phyloP scores from a whole-genome alignment of 164 flowering plant genomes.

The Sedum album region DNA sequence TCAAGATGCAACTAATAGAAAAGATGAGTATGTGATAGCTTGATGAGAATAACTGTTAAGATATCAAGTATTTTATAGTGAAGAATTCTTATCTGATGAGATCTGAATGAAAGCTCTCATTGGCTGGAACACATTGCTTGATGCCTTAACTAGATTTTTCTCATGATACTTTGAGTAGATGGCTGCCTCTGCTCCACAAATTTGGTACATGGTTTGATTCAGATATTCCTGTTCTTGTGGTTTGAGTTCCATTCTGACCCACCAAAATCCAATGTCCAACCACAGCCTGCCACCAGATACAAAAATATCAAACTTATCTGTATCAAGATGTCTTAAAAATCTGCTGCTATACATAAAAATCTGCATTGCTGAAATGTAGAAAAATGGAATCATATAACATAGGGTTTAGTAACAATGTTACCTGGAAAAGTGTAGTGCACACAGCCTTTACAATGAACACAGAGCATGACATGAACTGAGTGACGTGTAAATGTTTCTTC shows the following conservation, averaged over 20 bases:
- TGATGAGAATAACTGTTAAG: not conserved
- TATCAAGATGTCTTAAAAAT: not conserved
- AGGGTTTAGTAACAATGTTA: not conserved
- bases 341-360: too few relatives aligned
- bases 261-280: not conserved
- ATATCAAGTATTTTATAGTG: not conserved
- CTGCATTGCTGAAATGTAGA: not conserved
- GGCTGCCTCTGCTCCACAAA: not conserved
- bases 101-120: not conserved
- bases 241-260: not conserved
- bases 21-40: not conserved
- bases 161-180: not conserved
- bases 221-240: not conserved
- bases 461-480: not conserved
- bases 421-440: not conserved
- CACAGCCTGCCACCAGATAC: not conserved
- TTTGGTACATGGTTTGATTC: not conserved
- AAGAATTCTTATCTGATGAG: slow-evolving; percentile 7
- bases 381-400: not conserved
- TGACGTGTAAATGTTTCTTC: not conserved
- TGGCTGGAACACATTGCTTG: not conserved
- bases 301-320: not conserved
- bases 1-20: not conserved
- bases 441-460: not conserved
- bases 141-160: not conserved